Evolutionary conservation across 176 grass and related monocot species (phyloP).

Genomic region (Pharus latifolius): DNA sequence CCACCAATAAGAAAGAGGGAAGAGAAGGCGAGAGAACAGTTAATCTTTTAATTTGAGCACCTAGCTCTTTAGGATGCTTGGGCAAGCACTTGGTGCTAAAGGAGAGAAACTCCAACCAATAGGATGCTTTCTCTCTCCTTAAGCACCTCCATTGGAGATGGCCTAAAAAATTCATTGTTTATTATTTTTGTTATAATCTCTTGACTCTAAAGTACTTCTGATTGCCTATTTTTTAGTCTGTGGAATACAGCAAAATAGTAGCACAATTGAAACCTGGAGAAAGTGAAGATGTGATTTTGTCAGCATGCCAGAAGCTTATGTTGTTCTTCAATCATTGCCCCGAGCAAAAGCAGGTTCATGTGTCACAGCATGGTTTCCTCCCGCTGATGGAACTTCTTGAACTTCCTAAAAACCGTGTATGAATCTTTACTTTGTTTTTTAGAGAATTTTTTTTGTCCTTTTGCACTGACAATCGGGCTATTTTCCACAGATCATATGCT

Average conservation of each 20-base stretch:
- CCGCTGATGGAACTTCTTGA: constrained; percentile 94
- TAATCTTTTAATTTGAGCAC: too few relatives aligned
- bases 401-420: constrained; percentile 79
- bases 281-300: constrained; percentile 88
- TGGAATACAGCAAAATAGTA: constrained; percentile 99
- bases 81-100: too few relatives aligned
- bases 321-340: constrained; percentile 64
- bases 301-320: constrained; percentile 82
- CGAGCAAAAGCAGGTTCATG: constrained; percentile 84
- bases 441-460: neutral
- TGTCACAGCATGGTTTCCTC: constrained; percentile 89
- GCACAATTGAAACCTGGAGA: constrained; percentile 70
- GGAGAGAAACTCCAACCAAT: too few relatives aligned
- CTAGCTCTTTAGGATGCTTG: too few relatives aligned
- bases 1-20: too few relatives aligned
- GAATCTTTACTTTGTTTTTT: constrained; percentile 24
- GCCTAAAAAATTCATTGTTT: too few relatives aligned
- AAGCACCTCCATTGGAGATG: too few relatives aligned
- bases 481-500: constrained; percentile 61
- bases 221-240: constrained; percentile 46
- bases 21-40: too few relatives aligned
- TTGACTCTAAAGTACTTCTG: neutral
- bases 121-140: too few relatives aligned
- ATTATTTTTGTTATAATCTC: neutral
- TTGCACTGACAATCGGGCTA: constrained; percentile 12